Evolutionary conservation across 768 basidiomycete genomes (phyloP), one percentile per base, ranked within the genome.

Genomic region (Mycena rosella): DNA sequence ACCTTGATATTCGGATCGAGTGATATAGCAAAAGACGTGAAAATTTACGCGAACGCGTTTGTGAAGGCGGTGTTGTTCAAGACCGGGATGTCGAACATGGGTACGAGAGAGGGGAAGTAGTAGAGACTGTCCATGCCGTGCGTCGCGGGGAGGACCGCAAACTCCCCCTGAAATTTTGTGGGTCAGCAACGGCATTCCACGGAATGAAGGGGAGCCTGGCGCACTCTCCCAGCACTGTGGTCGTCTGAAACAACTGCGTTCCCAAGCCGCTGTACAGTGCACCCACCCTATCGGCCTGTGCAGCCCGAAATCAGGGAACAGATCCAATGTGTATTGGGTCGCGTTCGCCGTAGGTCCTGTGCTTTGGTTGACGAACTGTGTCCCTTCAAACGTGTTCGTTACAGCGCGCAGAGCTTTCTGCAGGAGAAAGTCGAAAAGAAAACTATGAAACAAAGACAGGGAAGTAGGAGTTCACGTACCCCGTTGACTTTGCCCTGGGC

Each of bases 381-480:
- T 56, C 10, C 81, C 81, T 56, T 82, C 81, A 27, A 78, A 72
- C 2, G 77, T 56, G 45, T 79, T 82, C 14, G 47, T 48, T 11
- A 48, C 24, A 14, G 47, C 15, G 26, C 26, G 47, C 2, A 48
- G 47, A 20, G 26, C 30, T 6, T 36, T 22, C 34, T 36, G 10
- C 20, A 44, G 38, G 4, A 44, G 24, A 2, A 24, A 4, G 44
- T 4, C 5, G n/a, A 45, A 45, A 9, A 5, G n/a, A n/a, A 45
- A 9, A 22, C 22, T 40, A 4, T 40, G 38, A 9, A 7, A 17
- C 42, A 17, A 15, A 7, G 20, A 5, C 4, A 17, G 67, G 30
- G 42, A 17, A 5, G 20, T 29, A 26, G 68, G 14, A 26, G 32
- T n/a, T n/a, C n/a, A 53, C 76, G 11, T 64, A 81, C 81, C 22